Evolutionary conservation across 2,329 filamentous ascomycete species (phyloP), one percentile per base, ranked within the genome.

Genomic region (Colletotrichum somersetense): DNA sequence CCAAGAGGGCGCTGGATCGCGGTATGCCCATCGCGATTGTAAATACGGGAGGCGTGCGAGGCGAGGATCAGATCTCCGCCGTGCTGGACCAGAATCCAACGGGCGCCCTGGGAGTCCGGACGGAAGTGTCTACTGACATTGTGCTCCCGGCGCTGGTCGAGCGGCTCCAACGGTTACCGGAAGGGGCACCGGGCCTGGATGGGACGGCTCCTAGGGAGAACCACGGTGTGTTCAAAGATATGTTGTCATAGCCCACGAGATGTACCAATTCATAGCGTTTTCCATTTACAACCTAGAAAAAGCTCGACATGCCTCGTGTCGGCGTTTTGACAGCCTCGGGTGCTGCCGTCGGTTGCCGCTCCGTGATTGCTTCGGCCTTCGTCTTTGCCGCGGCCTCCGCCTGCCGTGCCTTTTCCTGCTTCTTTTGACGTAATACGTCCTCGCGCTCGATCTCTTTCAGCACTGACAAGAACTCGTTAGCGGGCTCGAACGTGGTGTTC

Each of bases 11-110:
- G 40, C 91, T 92, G 76, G 93, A 96, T 76, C 88, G 91, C 74
- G 91, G 91, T 0, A 96, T 97, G 89, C 91, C 94, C 20, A 93
- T 98, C 79, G 95, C 91, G 0, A 91, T 98, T 53, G 84, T 98
- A 71, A 98, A 97, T 77, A 87, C 98, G 71, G 93, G 94, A n/a
- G 93, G 94, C 12, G 91, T 95, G 35, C 87, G 93, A 76, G 92
- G 93, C 20, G 93, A 97, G 78, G 91, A 94, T n/a, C 83, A 82
- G 4, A 91, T 95, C 76, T 93, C 93, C 75, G 82, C 80, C 2
- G 84, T 88, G 70, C 76, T 93, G 56, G 81, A 87, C n/a, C 83
- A 84, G 1, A 78, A 79, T 2, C 88, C 90, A 74, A 75, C 75
- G 6, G 89, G 89, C 18, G 82, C 83, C 75, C 80, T 83, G 55